phyloP scores from a whole-genome alignment of 2,329 filamentous ascomycete species.

The Aspergillus sp. region DNA sequence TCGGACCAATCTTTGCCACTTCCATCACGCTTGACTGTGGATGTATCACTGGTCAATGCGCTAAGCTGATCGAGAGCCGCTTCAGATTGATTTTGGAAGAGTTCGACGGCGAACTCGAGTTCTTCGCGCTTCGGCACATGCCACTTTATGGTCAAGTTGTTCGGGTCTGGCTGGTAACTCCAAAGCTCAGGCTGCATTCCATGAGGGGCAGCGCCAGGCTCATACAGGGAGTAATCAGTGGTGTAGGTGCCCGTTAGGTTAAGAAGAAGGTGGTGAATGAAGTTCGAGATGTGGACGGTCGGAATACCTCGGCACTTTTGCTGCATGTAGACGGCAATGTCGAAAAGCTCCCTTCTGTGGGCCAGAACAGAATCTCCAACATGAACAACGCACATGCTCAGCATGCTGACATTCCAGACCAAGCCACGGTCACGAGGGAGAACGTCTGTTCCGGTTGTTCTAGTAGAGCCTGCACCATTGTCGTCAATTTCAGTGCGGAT shows the following conservation, averaged over 20 bases:
- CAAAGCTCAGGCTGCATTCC: conserved; percentile 77
- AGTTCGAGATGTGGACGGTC: conserved; percentile 95
- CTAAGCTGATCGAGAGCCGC: conserved; percentile 70
- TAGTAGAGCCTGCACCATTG: conserved; percentile 90
- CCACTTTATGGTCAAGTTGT: conserved; percentile 81
- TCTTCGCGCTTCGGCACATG: conserved; percentile 77
- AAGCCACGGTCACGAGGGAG: conserved; percentile 86
- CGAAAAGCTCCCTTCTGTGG: conserved; percentile 83
- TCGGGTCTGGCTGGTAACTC: conserved; percentile 71
- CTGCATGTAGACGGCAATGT: conserved; percentile 94
- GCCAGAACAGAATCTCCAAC: conserved; percentile 85
- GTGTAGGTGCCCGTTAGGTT: conserved; percentile 94
- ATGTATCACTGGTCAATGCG: conserved; percentile 73
- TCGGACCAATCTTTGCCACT: conserved; percentile 99
- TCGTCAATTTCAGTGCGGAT: conserved; percentile 97
- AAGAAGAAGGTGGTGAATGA: conserved; percentile 90
- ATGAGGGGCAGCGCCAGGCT: conserved; percentile 65
- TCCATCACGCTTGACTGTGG: conserved; percentile 81
- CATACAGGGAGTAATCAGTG: conserved; percentile 81
- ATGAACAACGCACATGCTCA: conserved; percentile 97
- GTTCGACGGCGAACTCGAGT: conserved; percentile 79
- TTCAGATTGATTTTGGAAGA: conserved; percentile 80
- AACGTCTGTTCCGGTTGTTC: conserved; percentile 89
- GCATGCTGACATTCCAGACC: conserved; percentile 94
- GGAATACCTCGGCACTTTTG: conserved; percentile 89